A percentile compares a stretch with the other conserved stretches of the same genome.
phyloP scores from a whole-genome alignment of 495 filamentous ascomycete species.

The Xylaria acuta region DNA sequence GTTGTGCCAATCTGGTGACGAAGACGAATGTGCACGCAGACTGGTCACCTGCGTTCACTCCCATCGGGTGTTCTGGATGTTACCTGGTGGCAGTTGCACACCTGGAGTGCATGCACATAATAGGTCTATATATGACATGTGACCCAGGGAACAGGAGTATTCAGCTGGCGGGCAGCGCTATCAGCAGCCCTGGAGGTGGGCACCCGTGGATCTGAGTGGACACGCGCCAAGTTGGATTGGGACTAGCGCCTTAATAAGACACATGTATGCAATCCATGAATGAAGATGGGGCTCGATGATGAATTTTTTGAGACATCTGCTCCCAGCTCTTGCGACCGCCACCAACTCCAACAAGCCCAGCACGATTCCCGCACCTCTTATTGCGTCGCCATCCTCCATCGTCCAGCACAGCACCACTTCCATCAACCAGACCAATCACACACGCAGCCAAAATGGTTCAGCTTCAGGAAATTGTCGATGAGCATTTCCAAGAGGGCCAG shows the following conservation, averaged over 20 bases:
- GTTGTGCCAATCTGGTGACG: neutral
- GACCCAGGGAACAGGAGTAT: neutral
- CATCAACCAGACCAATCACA: neutral
- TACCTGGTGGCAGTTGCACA: neutral
- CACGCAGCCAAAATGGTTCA: slow-evolving; percentile 74
- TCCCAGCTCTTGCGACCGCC: neutral
- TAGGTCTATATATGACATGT: neutral
- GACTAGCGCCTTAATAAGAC: neutral
- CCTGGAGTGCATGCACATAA: too few species aligned
- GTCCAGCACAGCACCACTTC: neutral
- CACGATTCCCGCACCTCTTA: neutral
- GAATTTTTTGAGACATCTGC: slow-evolving; percentile 23
- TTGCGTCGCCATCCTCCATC: neutral
- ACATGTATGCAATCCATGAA: slow-evolving; percentile 1
- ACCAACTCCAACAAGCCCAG: neutral
- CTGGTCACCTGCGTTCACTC: neutral
- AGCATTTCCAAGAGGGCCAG: slow-evolving; percentile 84
- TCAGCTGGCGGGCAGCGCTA: neutral
- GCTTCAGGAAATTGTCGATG: slow-evolving; percentile 93
- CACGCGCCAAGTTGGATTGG: neutral
- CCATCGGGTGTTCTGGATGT: neutral
- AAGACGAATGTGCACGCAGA: neutral
- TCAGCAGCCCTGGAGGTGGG: too few species aligned
- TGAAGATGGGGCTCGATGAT: slow-evolving; percentile 16
- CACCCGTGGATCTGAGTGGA: too few species aligned